Percentiles rank a stretch among this genome's conserved stretches.
These are phyloP conservation scores for Stagonosporopsis vannaccii DNA, from an alignment of 2,329 filamentous ascomycete genomes.

Conservation along the genomic window DNA sequence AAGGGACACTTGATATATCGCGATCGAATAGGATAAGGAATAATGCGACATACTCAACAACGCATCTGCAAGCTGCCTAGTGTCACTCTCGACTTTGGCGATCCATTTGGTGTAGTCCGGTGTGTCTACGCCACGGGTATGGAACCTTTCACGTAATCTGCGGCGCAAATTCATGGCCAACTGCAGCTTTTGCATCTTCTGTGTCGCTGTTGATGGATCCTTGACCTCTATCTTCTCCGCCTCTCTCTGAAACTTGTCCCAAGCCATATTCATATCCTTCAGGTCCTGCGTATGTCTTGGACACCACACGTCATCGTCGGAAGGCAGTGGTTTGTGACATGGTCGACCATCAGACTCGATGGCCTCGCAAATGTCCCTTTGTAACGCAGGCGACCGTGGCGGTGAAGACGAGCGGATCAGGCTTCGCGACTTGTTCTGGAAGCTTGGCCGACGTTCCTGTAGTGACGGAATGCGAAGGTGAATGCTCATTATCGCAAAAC, in stretches of 20 bases:
- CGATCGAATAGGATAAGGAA: not conserved
- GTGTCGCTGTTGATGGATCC: constrained; percentile 24
- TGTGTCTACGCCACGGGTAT: constrained; percentile 32
- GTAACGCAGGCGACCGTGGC: constrained; percentile 26
- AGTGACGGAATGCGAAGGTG: constrained; percentile 14
- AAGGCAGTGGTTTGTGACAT: constrained; percentile 22
- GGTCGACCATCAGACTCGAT: constrained; percentile 31
- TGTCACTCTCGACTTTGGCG: constrained; percentile 30
- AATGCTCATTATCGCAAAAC: constrained; percentile 10
- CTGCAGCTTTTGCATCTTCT: constrained; percentile 35
- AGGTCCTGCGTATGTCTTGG: constrained; percentile 26
- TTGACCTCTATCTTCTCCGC: constrained; percentile 27
- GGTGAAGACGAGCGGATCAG: constrained; percentile 20
- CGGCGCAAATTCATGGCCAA: constrained; percentile 32
- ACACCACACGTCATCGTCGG: constrained; percentile 24
- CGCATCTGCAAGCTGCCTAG: constrained; percentile 29
- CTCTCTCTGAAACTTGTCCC: constrained; percentile 26
- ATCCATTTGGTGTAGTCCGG: constrained; percentile 38
- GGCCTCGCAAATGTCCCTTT: constrained; percentile 28
- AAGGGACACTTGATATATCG: not conserved
- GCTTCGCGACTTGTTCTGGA: constrained; percentile 19
- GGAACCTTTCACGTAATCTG: constrained; percentile 33
- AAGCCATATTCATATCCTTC: constrained; percentile 24
- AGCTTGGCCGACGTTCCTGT: constrained; percentile 14
- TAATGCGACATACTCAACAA: constrained; percentile 29